Evolutionary conservation across 2,329 filamentous ascomycete genomes (phyloP), one percentile per base, ranked within the genome.

Genomic region (Colletotrichum sublineola): DNA sequence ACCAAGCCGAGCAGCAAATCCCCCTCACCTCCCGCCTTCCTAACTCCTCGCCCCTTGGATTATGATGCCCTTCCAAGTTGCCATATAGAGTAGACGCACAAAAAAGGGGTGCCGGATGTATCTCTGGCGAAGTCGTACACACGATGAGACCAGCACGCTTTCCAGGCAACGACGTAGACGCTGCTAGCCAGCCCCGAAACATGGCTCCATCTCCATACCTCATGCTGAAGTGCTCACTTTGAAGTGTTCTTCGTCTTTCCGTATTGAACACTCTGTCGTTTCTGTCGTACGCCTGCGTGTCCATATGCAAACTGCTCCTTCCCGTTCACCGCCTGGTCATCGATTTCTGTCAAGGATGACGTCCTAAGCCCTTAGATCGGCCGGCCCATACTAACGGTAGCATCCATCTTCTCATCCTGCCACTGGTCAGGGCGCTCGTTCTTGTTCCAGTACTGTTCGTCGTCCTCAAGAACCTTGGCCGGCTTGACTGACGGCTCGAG

Each of bases 401-500:
- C 61, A 50, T 56, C 71, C 62, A 67, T 46, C 71, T 73, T 73
- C 67, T 73, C 71, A 29, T 73, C 71, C 56, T 71, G 71, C 71
- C 71, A 73, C 67, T 71, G 67, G 14, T n/a, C n/a, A 8, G 71
- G 62, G 29, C 56, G 55, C 36, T 73, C 71, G 46, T 63, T 48
- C 42, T 63, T 60, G 40, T 68, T 75, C 73, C 73, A 75, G 63
- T 75, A 73, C 71, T 55, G 56, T n/a, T 75, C 73, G 52, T 74
- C 73, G 48, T 74, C 71, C 14, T 75, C 67, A 29, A 75, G 31
- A 1, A 24, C 15, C 71, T 75, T 75, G 56, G 66, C 48, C n/a
- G 68, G 67, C 31, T 46, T 50, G 15, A 64, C 48, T 12, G 11
- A 5, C 1, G 69, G 55, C 61, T 74, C 67, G 33, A 75, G 73